Evolutionary conservation across 108 stramenopile genomes (phyloP).

Genomic region (Bacterosira constricta): DNA sequence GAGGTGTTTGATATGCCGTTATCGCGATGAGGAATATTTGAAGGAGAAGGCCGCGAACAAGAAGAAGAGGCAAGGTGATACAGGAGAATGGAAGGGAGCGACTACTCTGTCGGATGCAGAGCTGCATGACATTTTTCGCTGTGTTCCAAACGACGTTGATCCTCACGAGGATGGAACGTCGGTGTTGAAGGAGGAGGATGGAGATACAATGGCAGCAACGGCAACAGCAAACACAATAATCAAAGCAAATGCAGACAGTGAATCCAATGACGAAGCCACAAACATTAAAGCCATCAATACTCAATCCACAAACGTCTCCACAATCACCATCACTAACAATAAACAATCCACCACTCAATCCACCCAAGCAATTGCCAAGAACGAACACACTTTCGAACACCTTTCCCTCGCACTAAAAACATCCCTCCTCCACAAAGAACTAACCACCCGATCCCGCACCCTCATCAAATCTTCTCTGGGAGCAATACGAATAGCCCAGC

Average conservation of each 20-base stretch:
- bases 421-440: constrained; percentile 31
- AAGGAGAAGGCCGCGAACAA: constrained; percentile 14
- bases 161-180: background rate
- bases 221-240: background rate
- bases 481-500: constrained; percentile 37
- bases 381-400: constrained; percentile 32
- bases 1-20: constrained; percentile 75
- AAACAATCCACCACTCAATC: background rate
- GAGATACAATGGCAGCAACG: background rate
- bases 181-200: background rate
- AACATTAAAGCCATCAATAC: background rate
- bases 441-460: constrained; percentile 26
- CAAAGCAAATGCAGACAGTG: background rate
- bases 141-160: background rate
- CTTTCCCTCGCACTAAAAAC: constrained; percentile 41
- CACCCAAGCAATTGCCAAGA: background rate
- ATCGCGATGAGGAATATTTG: constrained; percentile 34
- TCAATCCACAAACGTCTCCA: background rate
- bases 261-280: background rate
- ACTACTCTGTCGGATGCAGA: constrained; percentile 15
- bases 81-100: background rate
- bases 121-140: constrained; percentile 37
- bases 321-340: background rate
- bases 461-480: constrained; percentile 39
- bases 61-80: background rate